phyloP scores from a whole-genome alignment of 129 eudicot genomes.

The Flaveria trinervia region DNA sequence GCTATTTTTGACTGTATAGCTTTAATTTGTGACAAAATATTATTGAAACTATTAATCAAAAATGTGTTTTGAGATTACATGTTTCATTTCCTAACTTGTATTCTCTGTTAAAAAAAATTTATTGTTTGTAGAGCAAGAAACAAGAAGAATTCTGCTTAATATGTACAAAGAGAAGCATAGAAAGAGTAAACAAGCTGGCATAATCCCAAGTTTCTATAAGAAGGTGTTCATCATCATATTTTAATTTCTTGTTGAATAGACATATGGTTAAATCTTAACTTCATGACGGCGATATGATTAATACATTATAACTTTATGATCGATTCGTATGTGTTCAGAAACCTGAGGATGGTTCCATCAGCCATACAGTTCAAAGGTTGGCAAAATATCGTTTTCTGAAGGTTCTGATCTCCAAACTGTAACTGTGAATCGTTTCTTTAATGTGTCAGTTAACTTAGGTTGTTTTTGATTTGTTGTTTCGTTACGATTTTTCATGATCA shows the following conservation, averaged over 20 bases:
- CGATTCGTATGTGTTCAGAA: constrained; percentile 45
- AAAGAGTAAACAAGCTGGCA: constrained; percentile 69
- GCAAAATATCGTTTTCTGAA: constrained; percentile 88
- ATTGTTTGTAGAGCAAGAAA: constrained; percentile 70
- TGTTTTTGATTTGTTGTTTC: neutral
- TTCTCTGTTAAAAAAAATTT: neutral
- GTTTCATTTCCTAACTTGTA: neutral
- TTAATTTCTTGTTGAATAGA: neutral
- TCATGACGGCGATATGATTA: neutral
- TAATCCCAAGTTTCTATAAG: constrained; percentile 84
- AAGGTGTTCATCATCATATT: constrained; percentile 45
- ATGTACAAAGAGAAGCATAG: constrained; percentile 82
- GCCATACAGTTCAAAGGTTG: constrained; percentile 84
- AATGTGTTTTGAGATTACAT: neutral
- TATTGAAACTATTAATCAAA: too few relatives aligned
- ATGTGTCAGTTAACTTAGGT: neutral
- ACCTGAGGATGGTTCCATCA: constrained; percentile 95
- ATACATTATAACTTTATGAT: neutral
- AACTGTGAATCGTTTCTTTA: neutral
- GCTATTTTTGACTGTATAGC: too few relatives aligned
- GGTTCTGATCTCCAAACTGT: constrained; percentile 39
- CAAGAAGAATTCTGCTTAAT: constrained; percentile 70
- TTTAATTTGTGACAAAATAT: too few relatives aligned
- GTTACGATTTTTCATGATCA: neutral
- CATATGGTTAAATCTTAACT: neutral